Base-by-base conservation (phyloP, 148 eudicot genomes). In the Heliosperma pusillum region DNA sequence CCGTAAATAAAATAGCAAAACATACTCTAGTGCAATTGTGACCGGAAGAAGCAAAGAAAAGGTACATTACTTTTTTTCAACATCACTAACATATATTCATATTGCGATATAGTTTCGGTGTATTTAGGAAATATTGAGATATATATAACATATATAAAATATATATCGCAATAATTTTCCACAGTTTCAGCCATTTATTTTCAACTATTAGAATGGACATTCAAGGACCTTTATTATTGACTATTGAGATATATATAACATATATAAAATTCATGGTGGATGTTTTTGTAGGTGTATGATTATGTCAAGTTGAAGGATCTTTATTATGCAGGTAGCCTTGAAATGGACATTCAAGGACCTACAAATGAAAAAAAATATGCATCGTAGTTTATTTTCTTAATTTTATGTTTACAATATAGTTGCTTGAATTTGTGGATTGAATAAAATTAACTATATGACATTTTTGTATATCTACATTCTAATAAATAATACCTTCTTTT, bases 271-370 rank as follows among this genome's bases (percentile, higher is more conserved):
- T 64, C 8, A 29, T 44, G 71, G 29, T 45, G 71, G 71, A 52
- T 40, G 1, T 33, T 10, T 50, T 7, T 60, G 33, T 78, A 93
- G 97, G 97, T 95, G 0, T 85, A 79, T 55, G 84, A 81, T 26
- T 95, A 92, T 84, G 97, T 95, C 11, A 88, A 70, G 68, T 50
- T 95, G 68, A 77, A 92, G 57, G 96, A 95, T 75, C 88, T 95
- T 33, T 92, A 95, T 75, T 95, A 95, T 75, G 98, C 97, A 10
- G 98, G 97, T 0, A 95, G 98, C 63, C 98, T 90, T 82, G 98
- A 97, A 15, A 95, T 95, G 98, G 98, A 95, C 82, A 95, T 95
- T 33, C 80, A 85, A 83, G 92, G 92, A 60, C 97, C 98, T 26
- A 36, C 80, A 10, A 83, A 90, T 82, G 27, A 74, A 40, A 64